A percentile compares a stretch with the other conserved stretches of the same genome.
These are phyloP conservation scores for Schizosaccharomyces versatilis DNA, from an alignment of 1,139 yeast genomes.

Conservation along the genomic window DNA sequence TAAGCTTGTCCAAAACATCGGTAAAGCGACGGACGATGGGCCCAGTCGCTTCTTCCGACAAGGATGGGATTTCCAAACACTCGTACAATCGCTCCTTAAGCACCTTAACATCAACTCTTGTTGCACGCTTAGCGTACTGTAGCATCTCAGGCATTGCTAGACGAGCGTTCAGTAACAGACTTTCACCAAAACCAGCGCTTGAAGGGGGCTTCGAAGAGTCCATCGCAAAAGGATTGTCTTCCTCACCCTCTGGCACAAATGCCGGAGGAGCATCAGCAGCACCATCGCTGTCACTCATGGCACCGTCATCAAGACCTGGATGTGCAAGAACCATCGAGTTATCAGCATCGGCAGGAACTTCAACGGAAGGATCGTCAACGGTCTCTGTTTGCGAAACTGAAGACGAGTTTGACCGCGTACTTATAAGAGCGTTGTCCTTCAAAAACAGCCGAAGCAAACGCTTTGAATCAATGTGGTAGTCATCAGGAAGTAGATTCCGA, in stretches of 20 bases:
- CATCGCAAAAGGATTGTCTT: constrained; percentile 3
- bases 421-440: constrained; percentile 29
- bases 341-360: constrained; percentile 22
- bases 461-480: constrained; percentile 48
- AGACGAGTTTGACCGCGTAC: background rate
- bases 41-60: constrained; percentile 13
- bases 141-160: constrained; percentile 38
- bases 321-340: constrained; percentile 22
- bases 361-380: constrained; percentile 5
- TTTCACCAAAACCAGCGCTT: constrained; percentile 13
- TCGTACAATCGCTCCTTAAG: constrained; percentile 74
- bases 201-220: constrained; percentile 2
- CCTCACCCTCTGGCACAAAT: constrained; percentile 8
- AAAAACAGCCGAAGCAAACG: constrained; percentile 45
- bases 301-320: constrained; percentile 16
- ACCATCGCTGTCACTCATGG: constrained; percentile 13
- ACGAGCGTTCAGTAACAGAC: constrained; percentile 13
- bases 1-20: constrained; percentile 23
- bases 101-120: constrained; percentile 58
- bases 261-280: constrained; percentile 13
- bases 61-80: constrained; percentile 19
- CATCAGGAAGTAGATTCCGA: constrained; percentile 44
- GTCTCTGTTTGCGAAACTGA: background rate
- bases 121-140: constrained; percentile 59
- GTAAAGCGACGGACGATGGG: constrained; percentile 22